These are phyloP conservation scores for Cucurbita pepo DNA, from an alignment of 306 rosid species.

Conservation along the genomic window DNA sequence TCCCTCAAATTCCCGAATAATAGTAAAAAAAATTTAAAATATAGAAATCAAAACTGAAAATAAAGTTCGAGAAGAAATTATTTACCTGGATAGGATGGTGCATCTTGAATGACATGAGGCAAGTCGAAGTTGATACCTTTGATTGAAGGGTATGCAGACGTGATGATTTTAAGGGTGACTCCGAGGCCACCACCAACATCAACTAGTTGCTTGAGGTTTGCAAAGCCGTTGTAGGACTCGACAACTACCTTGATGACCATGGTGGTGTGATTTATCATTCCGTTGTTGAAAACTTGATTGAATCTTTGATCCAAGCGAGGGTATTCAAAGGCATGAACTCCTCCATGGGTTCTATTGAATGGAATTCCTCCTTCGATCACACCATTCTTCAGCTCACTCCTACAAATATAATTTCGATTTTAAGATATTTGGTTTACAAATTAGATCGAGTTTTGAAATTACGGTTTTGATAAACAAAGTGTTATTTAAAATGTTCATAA, in stretches of 20 bases:
- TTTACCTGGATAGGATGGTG: slow-evolving; percentile 33
- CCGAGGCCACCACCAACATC: slow-evolving; percentile 16
- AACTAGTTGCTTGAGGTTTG: slow-evolving; percentile 20
- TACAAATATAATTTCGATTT: background rate
- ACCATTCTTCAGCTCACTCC: slow-evolving; percentile 25
- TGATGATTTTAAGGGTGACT: slow-evolving; percentile 24
- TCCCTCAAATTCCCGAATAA: too few species aligned
- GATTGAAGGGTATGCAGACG: slow-evolving; percentile 32
- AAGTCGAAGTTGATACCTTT: slow-evolving; percentile 26
- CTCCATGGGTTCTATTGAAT: slow-evolving; percentile 26
- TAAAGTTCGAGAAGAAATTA: background rate
- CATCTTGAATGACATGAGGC: slow-evolving; percentile 31
- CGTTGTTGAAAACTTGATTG: slow-evolving; percentile 19
- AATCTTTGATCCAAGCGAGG: slow-evolving; percentile 10
- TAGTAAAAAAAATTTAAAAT: too few species aligned
- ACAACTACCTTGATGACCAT: slow-evolving; percentile 19
- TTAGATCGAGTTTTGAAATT: too few species aligned
- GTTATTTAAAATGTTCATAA: too few species aligned
- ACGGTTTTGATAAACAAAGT: too few species aligned
- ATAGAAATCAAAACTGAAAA: too few species aligned
- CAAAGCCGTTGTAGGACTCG: slow-evolving; percentile 29
- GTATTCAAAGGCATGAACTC: slow-evolving; percentile 19
- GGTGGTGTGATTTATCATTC: slow-evolving; percentile 30
- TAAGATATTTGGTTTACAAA: too few species aligned
- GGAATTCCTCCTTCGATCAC: slow-evolving; percentile 25